A percentile compares a stretch with the other conserved stretches of the same genome.
Evolutionary conservation across 441 rosid species (phyloP).

Genomic region (Bruguiera hainesii): DNA sequence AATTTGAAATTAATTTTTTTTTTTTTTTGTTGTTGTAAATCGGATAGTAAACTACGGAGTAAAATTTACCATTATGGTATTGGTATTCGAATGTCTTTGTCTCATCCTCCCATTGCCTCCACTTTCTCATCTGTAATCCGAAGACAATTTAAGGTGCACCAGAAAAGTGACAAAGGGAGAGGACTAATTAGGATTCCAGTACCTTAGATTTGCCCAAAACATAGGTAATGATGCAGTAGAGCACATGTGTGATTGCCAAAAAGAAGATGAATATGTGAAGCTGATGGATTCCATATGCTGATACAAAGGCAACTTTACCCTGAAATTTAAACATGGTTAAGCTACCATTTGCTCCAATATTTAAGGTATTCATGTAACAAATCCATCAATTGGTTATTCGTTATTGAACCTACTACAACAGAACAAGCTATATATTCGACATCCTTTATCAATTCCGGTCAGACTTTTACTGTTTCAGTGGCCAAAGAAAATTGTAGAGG

Average conservation of each 20-base stretch:
- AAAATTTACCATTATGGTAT: constrained; percentile 56
- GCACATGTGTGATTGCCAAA: constrained; percentile 65
- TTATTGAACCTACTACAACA: not conserved
- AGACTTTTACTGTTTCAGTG: not conserved
- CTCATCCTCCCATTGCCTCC: constrained; percentile 88
- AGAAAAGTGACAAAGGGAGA: not conserved
- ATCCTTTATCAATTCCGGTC: not conserved
- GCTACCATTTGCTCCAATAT: not conserved
- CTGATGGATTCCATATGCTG: constrained; percentile 81
- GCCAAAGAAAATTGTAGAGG: too few relatives aligned
- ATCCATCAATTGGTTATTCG: too few relatives aligned
- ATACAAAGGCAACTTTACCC: constrained; percentile 73
- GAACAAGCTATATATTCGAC: too few relatives aligned
- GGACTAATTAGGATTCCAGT: not conserved
- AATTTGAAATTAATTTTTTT: not conserved
- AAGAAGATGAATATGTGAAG: constrained; percentile 91
- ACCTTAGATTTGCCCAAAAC: constrained; percentile 81
- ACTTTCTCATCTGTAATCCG: constrained; percentile 72
- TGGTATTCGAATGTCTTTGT: constrained; percentile 80
- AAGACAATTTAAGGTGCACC: not conserved
- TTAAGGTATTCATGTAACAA: too few relatives aligned
- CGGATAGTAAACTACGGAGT: not conserved
- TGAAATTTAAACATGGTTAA: constrained; percentile 28
- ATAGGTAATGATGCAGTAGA: constrained; percentile 69
- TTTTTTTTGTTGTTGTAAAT: too few relatives aligned